Evolutionary conservation across 345 rosid species (phyloP), one percentile per base, ranked within the genome.

Genomic region (Eucalyptus polyanthemos): DNA sequence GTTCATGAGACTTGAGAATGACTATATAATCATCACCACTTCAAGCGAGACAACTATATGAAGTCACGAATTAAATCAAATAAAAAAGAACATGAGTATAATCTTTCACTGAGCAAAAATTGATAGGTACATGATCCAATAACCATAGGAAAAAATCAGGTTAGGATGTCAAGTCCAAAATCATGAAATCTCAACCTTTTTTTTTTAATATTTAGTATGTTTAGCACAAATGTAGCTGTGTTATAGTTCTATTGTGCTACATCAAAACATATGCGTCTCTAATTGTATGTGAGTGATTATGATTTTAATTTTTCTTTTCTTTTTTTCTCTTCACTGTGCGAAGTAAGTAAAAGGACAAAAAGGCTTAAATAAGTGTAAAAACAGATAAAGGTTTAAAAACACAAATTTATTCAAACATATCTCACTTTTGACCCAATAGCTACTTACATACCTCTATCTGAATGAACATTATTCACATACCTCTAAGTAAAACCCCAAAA

Each of bases 171-270:
- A 14, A n/a, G 1, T 65, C 40, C 11, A 65, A 65, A 65, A 65
- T 34, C 76, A 65, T n/a, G 40, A 65, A 65, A n/a, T 65, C 76
- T 65, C 40, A n/a, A n/a, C 16, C 0, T 7, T 2, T 65, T 65
- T 14, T 17, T 53, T 53, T 53, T 53, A 7, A 65, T 65, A 65
- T 14, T 65, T n/a, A 65, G 1, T n/a, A 6, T 65, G 76, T 65
- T 65, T n/a, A n/a, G 31, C 4, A 29, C 16, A n/a, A 6, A 0
- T n/a, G 40, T 14, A 0, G 9, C 21, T 16, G 21, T 65, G 19
- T 65, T 65, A 65, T 12, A 1, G 34, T 65, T n/a, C 37, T 15
- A n/a, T 14, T 29, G 72, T 65, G 72, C 72, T 29, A 29, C 7
- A 1, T 65, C 37, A 4, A 65, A 14, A 65, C 72, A 65, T 7